A percentile compares a stretch with the other conserved stretches of the same genome.
These are phyloP conservation scores for Talaromyces atroroseus DNA, from an alignment of 2,329 filamentous ascomycete species.

Conservation along the genomic window DNA sequence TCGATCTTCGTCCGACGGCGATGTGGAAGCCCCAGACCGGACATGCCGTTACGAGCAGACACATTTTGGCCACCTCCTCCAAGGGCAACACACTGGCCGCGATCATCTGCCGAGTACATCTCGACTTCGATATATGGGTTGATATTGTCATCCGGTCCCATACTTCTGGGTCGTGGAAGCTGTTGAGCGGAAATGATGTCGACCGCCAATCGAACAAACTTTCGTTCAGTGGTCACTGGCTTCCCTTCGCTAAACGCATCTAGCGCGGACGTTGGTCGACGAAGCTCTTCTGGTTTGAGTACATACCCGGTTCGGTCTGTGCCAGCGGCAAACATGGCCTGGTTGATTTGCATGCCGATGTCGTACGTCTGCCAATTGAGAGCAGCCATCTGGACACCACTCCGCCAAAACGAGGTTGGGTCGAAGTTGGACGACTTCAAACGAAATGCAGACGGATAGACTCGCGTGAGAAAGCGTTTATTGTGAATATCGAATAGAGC, in stretches of 20 bases:
- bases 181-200: conserved; percentile 92
- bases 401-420: conserved; percentile 86
- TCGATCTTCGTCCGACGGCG: conserved; percentile 75
- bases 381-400: conserved; percentile 95
- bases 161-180: conserved; percentile 72
- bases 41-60: conserved; percentile 58
- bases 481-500: conserved; percentile 82
- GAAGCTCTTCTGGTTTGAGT: conserved; percentile 81
- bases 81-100: conserved; percentile 65
- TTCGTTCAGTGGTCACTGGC: conserved; percentile 64
- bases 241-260: conserved; percentile 23
- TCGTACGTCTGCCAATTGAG: conserved; percentile 99
- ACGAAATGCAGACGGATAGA: conserved; percentile 80
- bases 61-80: conserved; percentile 62
- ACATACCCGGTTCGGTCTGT: conserved; percentile 86
- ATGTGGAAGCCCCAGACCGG: conserved; percentile 65
- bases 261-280: conserved; percentile 34
- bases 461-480: conserved; percentile 82
- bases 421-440: conserved; percentile 91
- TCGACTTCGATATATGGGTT: conserved; percentile 95
- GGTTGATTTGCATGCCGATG: conserved; percentile 89
- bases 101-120: conserved; percentile 89
- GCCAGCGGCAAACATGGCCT: conserved; percentile 93
- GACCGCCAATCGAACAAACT: conserved; percentile 77
- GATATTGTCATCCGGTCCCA: conserved; percentile 68